phyloP scores from a whole-genome alignment of 805 yeast species.

The Candida chauliodis region DNA sequence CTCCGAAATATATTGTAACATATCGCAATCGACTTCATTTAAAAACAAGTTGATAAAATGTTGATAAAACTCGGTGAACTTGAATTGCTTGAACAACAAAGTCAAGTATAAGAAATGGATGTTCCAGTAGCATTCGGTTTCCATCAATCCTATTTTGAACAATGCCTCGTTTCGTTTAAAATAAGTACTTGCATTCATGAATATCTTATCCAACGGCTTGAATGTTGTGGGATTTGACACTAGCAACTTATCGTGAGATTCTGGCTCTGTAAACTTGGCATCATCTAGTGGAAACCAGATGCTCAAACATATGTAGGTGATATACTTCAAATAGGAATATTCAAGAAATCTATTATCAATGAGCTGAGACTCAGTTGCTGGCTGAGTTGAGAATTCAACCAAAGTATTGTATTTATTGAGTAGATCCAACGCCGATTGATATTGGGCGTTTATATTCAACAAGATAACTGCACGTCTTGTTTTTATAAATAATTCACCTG shows the following conservation, averaged over 20 bases:
- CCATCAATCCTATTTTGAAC: constrained; percentile 12
- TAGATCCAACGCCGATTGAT: constrained; percentile 15
- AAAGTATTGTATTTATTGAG: constrained; percentile 15
- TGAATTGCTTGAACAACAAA: constrained; percentile 22
- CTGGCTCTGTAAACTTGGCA: constrained; percentile 3
- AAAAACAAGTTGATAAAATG: constrained; percentile 18
- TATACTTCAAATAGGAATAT: constrained; percentile 24
- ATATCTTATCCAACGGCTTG: constrained; percentile 15
- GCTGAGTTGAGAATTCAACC: constrained; percentile 23
- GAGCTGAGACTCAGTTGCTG: constrained; percentile 18
- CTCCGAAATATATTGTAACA: neutral
- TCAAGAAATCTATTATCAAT: constrained; percentile 25
- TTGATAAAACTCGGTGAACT: constrained; percentile 21
- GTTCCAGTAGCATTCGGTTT: constrained; percentile 20
- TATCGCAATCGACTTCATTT: neutral
- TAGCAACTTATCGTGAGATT: neutral
- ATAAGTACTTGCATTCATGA: constrained; percentile 22
- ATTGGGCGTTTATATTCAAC: constrained; percentile 17
- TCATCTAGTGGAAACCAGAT: constrained; percentile 11
- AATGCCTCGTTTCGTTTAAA: constrained; percentile 18
- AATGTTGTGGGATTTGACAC: constrained; percentile 9
- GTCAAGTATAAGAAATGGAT: constrained; percentile 20
- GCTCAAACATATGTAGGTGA: constrained; percentile 17
- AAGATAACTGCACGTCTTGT: constrained; percentile 10
- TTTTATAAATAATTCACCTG: constrained; percentile 1